Evolutionary conservation across 176 grass and related monocot species (phyloP).

Genomic region (Pontederia paniculata): DNA sequence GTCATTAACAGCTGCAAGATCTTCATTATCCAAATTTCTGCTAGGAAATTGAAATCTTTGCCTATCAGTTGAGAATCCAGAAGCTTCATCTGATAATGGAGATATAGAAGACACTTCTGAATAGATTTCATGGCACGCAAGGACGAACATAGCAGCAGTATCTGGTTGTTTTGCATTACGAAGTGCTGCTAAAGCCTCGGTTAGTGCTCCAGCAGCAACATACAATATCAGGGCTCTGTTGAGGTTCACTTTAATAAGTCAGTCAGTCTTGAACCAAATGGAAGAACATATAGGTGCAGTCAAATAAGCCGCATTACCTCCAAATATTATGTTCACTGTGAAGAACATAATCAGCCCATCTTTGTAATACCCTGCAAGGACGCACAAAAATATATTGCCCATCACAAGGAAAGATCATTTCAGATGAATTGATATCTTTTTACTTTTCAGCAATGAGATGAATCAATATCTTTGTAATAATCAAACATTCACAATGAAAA

Average conservation of each 20-base stretch:
- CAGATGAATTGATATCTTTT: not conserved
- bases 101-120: constrained; percentile 29
- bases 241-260: constrained; percentile 3
- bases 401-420: not conserved
- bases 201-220: constrained; percentile 75
- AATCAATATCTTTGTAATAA: no score
- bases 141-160: constrained; percentile 77
- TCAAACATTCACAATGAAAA: no score
- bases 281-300: constrained; percentile 5
- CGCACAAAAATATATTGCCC: constrained; percentile 5
- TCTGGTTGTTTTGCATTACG: constrained; percentile 68
- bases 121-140: constrained; percentile 92
- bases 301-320: constrained; percentile 47
- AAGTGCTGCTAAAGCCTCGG: constrained; percentile 73
- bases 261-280: constrained; percentile 10
- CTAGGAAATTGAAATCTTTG: constrained; percentile 58
- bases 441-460: no score
- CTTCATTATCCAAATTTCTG: constrained; percentile 55
- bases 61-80: constrained; percentile 3
- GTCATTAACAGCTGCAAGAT: constrained; percentile 60
- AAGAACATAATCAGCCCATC: constrained; percentile 90
- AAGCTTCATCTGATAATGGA: constrained; percentile 8
- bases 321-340: constrained; percentile 86
- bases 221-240: constrained; percentile 78
- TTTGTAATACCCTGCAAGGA: constrained; percentile 63